Percentiles rank a stretch among this genome's conserved stretches.
phyloP scores from a whole-genome alignment of 345 rosid species.

The Rhodamnia argentea region DNA sequence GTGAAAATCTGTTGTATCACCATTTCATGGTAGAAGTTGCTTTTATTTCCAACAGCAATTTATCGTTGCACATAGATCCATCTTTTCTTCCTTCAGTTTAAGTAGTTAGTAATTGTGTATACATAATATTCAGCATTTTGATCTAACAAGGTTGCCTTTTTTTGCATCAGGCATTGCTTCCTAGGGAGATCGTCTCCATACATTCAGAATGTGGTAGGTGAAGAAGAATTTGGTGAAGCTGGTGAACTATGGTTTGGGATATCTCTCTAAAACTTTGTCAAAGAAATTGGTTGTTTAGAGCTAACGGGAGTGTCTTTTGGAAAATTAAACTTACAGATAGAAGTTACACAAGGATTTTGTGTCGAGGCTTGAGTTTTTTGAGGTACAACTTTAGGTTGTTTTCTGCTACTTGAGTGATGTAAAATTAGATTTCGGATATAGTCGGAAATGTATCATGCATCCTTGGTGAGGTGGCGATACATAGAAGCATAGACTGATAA shows the following conservation, averaged over 20 bases:
- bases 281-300: conserved; percentile 43
- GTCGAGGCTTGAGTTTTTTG: conserved; percentile 50
- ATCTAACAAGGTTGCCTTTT: background rate
- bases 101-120: background rate
- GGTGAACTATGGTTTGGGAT: conserved; percentile 38
- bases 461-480: conserved; percentile 67
- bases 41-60: background rate
- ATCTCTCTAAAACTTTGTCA: conserved; percentile 23
- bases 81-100: background rate
- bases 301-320: conserved; percentile 50
- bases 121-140: background rate
- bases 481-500: conserved; percentile 23
- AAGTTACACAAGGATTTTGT: conserved; percentile 39
- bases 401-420: conserved; percentile 52
- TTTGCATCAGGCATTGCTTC: conserved; percentile 53
- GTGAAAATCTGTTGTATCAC: background rate
- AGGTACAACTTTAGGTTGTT: conserved; percentile 25
- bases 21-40: background rate
- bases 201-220: conserved; percentile 17
- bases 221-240: conserved; percentile 38
- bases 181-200: conserved; percentile 25
- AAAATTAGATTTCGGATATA: conserved; percentile 58
- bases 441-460: conserved; percentile 62
- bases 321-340: conserved; percentile 37
- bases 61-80: background rate